These are phyloP conservation scores for Pancytospora philotis DNA, from an alignment of 371 early-diverging fungal species.

Conservation along the genomic window DNA sequence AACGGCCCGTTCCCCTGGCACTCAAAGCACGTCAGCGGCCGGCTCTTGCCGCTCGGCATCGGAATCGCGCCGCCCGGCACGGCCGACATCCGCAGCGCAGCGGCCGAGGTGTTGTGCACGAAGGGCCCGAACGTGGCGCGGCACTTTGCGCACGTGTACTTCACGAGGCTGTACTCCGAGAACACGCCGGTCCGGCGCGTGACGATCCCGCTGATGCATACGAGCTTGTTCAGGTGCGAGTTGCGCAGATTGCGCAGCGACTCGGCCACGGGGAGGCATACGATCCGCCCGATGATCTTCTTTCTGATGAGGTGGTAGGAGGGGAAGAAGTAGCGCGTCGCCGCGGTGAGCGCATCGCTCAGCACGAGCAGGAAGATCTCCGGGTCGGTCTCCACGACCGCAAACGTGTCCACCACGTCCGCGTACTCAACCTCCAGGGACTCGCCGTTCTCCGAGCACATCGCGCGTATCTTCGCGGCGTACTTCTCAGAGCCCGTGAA, in stretches of 20 bases:
- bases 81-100: too few species aligned
- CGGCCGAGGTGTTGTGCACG: too few species aligned
- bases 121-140: slow-evolving; percentile 82
- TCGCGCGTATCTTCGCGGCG: slow-evolving; percentile 48
- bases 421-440: slow-evolving; percentile 53
- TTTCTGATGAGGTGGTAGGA: slow-evolving; percentile 74
- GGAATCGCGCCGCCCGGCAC: too few species aligned
- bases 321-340: slow-evolving; percentile 73
- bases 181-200: slow-evolving; percentile 84
- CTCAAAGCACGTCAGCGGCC: slow-evolving; percentile 72
- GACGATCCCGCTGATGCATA: slow-evolving; percentile 84
- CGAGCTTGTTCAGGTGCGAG: slow-evolving; percentile 75
- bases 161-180: slow-evolving; percentile 87
- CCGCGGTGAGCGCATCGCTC: slow-evolving; percentile 77
- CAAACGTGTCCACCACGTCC: slow-evolving; percentile 14
- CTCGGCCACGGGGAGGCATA: slow-evolving; percentile 72
- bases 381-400: slow-evolving; percentile 16
- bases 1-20: slow-evolving; percentile 89
- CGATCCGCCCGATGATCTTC: slow-evolving; percentile 82
- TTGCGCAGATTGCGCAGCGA: slow-evolving; percentile 77
- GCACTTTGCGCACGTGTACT: slow-evolving; percentile 88
- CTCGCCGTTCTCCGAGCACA: slow-evolving; percentile 57
- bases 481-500: slow-evolving; percentile 50
- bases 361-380: slow-evolving; percentile 63
- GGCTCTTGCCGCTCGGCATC: slow-evolving; percentile 85